Evolutionary conservation across 768 basidiomycete genomes (phyloP).

Genomic region (Paxillus rubicundulus): DNA sequence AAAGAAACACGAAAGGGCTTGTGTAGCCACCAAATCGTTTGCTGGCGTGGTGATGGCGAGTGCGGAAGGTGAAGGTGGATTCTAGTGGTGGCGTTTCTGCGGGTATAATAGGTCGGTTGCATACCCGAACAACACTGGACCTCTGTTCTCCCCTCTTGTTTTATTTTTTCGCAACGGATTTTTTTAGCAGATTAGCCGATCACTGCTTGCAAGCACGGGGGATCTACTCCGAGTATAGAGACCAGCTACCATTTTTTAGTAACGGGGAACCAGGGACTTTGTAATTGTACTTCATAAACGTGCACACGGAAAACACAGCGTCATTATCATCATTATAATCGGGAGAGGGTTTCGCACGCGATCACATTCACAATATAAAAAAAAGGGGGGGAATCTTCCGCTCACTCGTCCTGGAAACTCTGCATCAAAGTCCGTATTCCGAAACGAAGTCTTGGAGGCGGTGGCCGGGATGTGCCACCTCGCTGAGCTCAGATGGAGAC

Average conservation of each 20-base stretch:
- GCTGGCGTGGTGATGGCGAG: not conserved
- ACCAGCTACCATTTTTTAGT: no score
- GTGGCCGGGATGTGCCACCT: conserved; percentile 27
- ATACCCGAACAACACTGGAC: no score
- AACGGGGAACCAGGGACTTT: not conserved
- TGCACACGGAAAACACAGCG: no score
- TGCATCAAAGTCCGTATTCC: conserved; percentile 52
- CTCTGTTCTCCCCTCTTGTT: not conserved
- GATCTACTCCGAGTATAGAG: no score
- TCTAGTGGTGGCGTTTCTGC: conserved; percentile 14
- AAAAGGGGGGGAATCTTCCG: conserved; percentile 12
- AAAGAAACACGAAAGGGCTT: conserved; percentile 19
- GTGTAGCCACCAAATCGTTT: not conserved
- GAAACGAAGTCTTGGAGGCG: conserved; percentile 38
- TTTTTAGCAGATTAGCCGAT: no score
- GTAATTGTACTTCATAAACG: not conserved
- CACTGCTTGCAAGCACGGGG: no score
- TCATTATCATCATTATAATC: conserved; percentile 24
- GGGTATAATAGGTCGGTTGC: not conserved
- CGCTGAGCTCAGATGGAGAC: conserved; percentile 23
- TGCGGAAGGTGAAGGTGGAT: not conserved
- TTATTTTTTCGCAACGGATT: no score
- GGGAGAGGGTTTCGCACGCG: conserved; percentile 13
- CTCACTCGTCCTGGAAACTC: conserved; percentile 34
- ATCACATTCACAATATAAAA: conserved; percentile 6